Conservation (phyloP, 768 basidiomycete species). For the Amanita rubescens region DNA sequence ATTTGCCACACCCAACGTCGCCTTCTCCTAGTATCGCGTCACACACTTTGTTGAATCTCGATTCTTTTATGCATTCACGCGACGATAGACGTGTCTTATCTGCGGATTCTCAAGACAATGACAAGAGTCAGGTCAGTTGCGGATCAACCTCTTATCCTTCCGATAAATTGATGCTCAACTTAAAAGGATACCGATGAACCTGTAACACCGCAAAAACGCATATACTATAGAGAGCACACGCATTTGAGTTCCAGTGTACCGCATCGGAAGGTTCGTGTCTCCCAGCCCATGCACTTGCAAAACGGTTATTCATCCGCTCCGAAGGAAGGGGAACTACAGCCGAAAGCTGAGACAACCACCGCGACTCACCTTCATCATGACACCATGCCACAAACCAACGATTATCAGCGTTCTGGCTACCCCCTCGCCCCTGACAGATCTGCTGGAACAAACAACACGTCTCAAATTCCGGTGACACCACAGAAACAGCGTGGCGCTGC, state of each 20-base stretch:
- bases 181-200: constrained; percentile 23
- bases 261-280: constrained; percentile 22
- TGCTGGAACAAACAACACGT: constrained; percentile 25
- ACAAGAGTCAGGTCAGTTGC: constrained; percentile 34
- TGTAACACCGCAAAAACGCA: constrained; percentile 52
- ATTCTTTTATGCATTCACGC: constrained; percentile 49
- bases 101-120: constrained; percentile 22
- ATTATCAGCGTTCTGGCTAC: constrained; percentile 32
- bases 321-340: constrained; percentile 16
- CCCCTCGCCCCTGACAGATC: constrained; percentile 26
- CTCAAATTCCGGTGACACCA: constrained; percentile 42
- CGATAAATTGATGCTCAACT: constrained; percentile 3
- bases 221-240: constrained; percentile 54
- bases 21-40: constrained; percentile 48
- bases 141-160: constrained; percentile 15
- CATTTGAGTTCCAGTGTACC: constrained; percentile 23
- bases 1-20: constrained; percentile 34
- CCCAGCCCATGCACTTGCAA: constrained; percentile 12
- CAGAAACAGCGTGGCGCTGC: constrained; percentile 32
- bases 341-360: constrained; percentile 38
- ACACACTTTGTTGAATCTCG: constrained; percentile 35
- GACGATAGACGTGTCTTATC: constrained; percentile 36
- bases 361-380: constrained; percentile 28
- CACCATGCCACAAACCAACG: constrained; percentile 20
- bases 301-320: constrained; percentile 7